Evolutionary conservation across 768 basidiomycete species (phyloP), one percentile per base, ranked within the genome.

Genomic region (Tephrocybe sp.): DNA sequence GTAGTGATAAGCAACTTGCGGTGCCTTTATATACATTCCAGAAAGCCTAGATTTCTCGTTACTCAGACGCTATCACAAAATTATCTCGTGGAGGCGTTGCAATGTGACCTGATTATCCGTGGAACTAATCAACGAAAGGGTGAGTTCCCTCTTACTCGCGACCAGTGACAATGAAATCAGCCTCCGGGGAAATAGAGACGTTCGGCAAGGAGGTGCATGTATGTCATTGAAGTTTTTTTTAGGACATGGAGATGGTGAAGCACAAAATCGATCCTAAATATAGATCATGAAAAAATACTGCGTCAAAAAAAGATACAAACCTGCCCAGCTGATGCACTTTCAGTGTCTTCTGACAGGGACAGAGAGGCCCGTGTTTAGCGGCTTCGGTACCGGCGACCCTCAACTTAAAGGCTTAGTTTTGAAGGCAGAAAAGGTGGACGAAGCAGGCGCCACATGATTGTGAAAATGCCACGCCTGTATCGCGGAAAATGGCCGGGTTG

Each of bases 401-500:
- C n/a, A 31, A 26, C 16, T 6, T n/a, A 40, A 36, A 17, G 14
- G 11, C 36, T 16, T 13, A 43, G 13, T 16, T 48, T 49, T 7
- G 34, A 42, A 16, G 22, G 20, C 13, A 23, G n/a, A 26, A 2
- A 38, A 33, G 26, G n/a, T 20, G 20, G 31, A 22, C 4, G 19
- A 34, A 42, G 35, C n/a, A 38, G 32, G 36, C 31, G 26, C 43
- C 43, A 32, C 48, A 32, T 52, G 50, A 47, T 22, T 14, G 33
- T 16, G 16, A 36, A 47, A 32, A 19, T 13, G 16, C 26, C 13
- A 17, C 19, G 57, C 52, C 34, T 35, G 32, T 45, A 48, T 45
- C 30, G 51, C 57, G 57, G 57, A 59, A 52, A 59, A 59, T 59
- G 51, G 31, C 57, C 54, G 57, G 57, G 33, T 48, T 16, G 36